Conservation (phyloP, 2,329 filamentous ascomycete species). For the Clonostachys rhizophaga region DNA sequence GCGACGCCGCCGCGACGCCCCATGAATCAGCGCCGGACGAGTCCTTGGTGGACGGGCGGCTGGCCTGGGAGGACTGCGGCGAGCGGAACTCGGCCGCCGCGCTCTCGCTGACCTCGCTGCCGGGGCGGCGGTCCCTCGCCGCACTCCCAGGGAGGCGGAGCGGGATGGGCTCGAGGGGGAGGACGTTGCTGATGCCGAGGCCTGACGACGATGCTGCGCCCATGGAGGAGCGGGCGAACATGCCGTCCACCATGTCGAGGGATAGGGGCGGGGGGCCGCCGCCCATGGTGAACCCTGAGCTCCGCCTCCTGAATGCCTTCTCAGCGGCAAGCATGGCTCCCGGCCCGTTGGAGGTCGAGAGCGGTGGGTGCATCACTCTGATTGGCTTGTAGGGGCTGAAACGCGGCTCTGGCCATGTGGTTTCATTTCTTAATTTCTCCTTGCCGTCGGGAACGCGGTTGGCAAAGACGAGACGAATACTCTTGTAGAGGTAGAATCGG, state of each 20-base stretch:
- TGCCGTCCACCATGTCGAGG: constrained; percentile 25
- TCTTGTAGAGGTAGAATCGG: constrained; percentile 86
- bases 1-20: constrained; percentile 9
- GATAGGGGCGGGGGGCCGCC: constrained; percentile 2
- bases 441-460: constrained; percentile 95
- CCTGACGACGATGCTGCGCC: constrained; percentile 3
- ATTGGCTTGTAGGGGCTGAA: constrained; percentile 79
- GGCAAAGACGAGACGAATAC: constrained; percentile 90
- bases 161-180: constrained; percentile 45
- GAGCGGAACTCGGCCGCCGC: constrained; percentile 12
- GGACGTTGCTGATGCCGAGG: constrained; percentile 19
- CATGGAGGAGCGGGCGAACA: constrained; percentile 8
- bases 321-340: constrained; percentile 52
- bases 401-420: constrained; percentile 80
- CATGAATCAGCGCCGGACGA: constrained; percentile 7
- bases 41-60: constrained; percentile 27
- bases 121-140: constrained; percentile 9
- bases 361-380: constrained; percentile 41
- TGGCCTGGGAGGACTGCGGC: constrained; percentile 17
- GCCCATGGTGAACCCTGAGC: constrained; percentile 41
- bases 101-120: constrained; percentile 22
- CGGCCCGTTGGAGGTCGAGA: constrained; percentile 27
- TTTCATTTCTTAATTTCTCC: constrained; percentile 85
- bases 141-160: constrained; percentile 22
- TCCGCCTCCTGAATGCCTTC: constrained; percentile 53